Percentiles rank a stretch among this genome's conserved stretches.
Evolutionary conservation across 805 yeast species (phyloP).

Genomic region (Myxozyma sirexii): DNA sequence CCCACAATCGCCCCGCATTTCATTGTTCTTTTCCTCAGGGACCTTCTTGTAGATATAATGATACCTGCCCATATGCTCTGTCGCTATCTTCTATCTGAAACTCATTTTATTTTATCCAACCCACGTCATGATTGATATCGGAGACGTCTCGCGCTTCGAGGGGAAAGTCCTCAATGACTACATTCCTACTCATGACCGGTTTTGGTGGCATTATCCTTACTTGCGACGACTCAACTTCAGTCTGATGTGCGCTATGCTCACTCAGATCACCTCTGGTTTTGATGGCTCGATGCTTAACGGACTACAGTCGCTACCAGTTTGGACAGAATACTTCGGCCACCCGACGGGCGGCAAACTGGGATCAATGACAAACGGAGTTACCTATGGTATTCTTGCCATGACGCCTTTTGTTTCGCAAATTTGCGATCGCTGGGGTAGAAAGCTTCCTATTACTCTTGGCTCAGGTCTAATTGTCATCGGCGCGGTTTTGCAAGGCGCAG

Average conservation of each 20-base stretch:
- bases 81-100: too few relatives aligned
- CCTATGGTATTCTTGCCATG: constrained; percentile 46
- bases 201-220: constrained; percentile 47
- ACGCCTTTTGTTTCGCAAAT: constrained; percentile 38
- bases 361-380: constrained; percentile 49
- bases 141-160: constrained; percentile 20
- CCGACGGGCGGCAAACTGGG: constrained; percentile 47
- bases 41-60: background rate
- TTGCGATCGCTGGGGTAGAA: constrained; percentile 50
- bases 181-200: constrained; percentile 37
- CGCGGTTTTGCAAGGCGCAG: constrained; percentile 46
- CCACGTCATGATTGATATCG: constrained; percentile 3
- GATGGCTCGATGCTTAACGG: constrained; percentile 57
- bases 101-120: too few relatives aligned
- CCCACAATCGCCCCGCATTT: constrained; percentile 1
- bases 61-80: background rate
- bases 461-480: constrained; percentile 39
- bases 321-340: constrained; percentile 48
- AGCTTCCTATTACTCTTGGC: constrained; percentile 33
- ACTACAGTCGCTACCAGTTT: constrained; percentile 50
- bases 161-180: constrained; percentile 23
- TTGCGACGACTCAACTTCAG: constrained; percentile 46
- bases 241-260: constrained; percentile 49
- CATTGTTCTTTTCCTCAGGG: background rate
- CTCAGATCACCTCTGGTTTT: constrained; percentile 54